A percentile compares a stretch with the other conserved stretches of the same genome.
These are phyloP conservation scores for Blechomonas ayalai DNA, from an alignment of 208 protist genomes.

Conservation along the genomic window DNA sequence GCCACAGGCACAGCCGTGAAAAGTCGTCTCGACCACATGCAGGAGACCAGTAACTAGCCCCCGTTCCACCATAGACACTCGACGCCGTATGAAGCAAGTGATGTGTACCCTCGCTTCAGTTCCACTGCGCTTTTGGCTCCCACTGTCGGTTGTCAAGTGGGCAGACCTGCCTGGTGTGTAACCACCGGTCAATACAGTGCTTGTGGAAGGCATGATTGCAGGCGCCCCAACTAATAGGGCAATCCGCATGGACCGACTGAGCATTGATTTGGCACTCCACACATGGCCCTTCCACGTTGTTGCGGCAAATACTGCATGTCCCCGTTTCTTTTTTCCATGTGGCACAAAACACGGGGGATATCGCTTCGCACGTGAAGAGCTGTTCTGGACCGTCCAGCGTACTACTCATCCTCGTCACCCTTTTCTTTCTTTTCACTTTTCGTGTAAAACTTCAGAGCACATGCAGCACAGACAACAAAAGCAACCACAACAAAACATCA, in stretches of 20 bases:
- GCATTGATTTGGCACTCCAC: conserved; percentile 94
- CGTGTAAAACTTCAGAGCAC: no score
- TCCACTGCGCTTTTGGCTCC: conserved; percentile 82
- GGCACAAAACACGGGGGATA: conserved; percentile 95
- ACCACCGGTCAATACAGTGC: conserved; percentile 98
- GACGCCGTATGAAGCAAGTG: no score
- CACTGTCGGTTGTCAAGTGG: conserved; percentile 95
- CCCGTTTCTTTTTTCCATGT: conserved; percentile 94
- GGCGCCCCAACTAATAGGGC: conserved; percentile 96
- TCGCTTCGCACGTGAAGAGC: conserved; percentile 82
- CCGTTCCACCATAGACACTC: no score
- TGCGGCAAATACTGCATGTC: conserved; percentile 97
- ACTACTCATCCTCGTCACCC: no score
- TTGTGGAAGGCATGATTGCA: conserved; percentile 98
- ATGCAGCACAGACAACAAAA: no score
- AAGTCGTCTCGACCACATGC: no score
- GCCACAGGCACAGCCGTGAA: no score
- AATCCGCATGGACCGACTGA: conserved; percentile 47
- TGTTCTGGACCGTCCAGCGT: no score
- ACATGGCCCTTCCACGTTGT: conserved; percentile 96
- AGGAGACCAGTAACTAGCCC: no score
- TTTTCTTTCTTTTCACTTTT: no score
- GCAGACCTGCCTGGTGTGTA: conserved; percentile 96
- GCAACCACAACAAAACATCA: no score
- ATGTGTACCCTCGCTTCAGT: conserved; percentile 3